Percentiles rank a stretch among this genome's conserved stretches.
phyloP scores from a whole-genome alignment of 2,329 filamentous ascomycete species.

The Diaporthe sp. region DNA sequence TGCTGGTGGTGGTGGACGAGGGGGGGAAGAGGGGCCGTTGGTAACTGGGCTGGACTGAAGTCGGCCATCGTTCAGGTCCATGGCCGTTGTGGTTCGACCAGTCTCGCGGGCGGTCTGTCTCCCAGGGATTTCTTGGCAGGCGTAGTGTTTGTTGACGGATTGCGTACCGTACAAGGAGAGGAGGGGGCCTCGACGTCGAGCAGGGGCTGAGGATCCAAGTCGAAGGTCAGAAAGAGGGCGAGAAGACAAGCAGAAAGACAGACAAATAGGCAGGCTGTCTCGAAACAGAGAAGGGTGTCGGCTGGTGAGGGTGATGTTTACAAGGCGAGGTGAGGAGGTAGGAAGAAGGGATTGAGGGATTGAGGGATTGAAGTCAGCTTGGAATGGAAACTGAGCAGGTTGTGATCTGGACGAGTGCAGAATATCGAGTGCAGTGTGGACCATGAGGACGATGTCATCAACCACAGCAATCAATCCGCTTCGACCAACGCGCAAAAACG shows the following conservation, averaged over 20 bases:
- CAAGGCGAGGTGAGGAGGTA: background rate
- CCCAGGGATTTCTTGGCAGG: background rate
- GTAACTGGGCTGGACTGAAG: slow-evolving; percentile 29
- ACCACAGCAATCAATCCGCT: slow-evolving; percentile 11
- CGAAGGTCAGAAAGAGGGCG: background rate
- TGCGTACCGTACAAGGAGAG: background rate
- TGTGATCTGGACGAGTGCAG: background rate
- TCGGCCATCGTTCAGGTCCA: slow-evolving; percentile 37
- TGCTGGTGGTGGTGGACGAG: slow-evolving; percentile 41
- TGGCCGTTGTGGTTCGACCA: slow-evolving; percentile 28
- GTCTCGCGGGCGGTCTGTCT: background rate
- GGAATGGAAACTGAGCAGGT: background rate
- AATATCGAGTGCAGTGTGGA: slow-evolving; percentile 2
- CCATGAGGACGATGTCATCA: slow-evolving; percentile 15
- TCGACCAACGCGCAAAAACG: slow-evolving; percentile 23
- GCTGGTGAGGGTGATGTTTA: background rate
- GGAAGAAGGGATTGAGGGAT: background rate
- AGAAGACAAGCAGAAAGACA: background rate
- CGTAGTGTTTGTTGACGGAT: background rate
- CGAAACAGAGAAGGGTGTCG: background rate
- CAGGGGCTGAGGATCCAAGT: background rate
- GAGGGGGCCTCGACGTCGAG: background rate
- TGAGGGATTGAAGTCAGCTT: background rate
- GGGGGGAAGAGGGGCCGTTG: slow-evolving; percentile 38
- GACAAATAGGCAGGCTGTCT: background rate